phyloP scores from a whole-genome alignment of 139 green algal species.

The Asterochloris sp. region DNA sequence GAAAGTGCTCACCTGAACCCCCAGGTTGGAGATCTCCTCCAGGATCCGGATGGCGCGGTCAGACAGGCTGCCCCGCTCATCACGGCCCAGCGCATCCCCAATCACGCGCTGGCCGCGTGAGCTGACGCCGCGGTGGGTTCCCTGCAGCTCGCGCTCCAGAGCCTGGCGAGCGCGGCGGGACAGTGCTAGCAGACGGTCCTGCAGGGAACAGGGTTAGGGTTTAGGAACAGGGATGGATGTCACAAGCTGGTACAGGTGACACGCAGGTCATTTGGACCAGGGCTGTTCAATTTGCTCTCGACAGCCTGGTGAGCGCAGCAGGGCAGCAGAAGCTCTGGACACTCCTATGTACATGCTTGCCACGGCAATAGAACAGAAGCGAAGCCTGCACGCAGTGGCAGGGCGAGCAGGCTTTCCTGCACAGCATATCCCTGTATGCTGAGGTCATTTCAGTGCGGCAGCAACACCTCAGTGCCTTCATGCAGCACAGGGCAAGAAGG shows the following conservation, averaged over 20 bases:
- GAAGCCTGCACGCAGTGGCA: too few species aligned
- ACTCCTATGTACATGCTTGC: too few species aligned
- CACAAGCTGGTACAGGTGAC: too few species aligned
- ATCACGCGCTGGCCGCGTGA: neutral
- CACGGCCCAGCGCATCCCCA: neutral
- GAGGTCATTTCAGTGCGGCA: too few species aligned
- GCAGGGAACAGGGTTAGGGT: neutral
- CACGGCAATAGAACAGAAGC: too few species aligned
- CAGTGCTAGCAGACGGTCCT: constrained; percentile 6
- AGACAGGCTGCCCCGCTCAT: neutral
- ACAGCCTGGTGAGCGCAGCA: neutral
- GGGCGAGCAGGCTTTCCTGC: too few species aligned
- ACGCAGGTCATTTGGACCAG: neutral
- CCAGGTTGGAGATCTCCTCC: neutral
- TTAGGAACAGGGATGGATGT: too few species aligned
- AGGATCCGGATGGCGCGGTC: constrained; percentile 3
- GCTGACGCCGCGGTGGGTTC: neutral
- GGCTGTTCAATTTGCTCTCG: neutral
- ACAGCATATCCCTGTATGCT: too few species aligned
- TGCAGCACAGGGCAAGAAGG: too few species aligned
- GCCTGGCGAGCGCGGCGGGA: neutral
- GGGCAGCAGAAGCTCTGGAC: too few species aligned
- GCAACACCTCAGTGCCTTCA: too few species aligned
- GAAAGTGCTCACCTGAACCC: neutral
- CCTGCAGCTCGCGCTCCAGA: constrained; percentile 6